Conservation (phyloP, 768 basidiomycete species). For the Suillus ampliporus region DNA sequence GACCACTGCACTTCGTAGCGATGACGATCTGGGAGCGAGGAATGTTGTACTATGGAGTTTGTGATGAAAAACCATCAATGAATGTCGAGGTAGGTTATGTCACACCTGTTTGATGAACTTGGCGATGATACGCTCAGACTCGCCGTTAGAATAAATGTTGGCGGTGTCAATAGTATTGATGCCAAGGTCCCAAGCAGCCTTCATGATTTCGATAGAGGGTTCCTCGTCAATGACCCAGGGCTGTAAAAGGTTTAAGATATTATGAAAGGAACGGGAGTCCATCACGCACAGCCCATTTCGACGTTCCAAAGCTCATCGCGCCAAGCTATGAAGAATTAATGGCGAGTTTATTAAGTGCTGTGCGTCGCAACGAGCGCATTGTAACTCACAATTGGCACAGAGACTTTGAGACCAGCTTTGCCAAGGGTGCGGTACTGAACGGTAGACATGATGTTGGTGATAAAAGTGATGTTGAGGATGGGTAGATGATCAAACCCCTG, state of each 20-base stretch:
- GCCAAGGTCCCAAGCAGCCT: conserved; percentile 46
- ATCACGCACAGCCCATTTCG: conserved; percentile 31
- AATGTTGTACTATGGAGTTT: conserved; percentile 32
- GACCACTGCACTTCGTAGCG: conserved; percentile 32
- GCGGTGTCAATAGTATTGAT: conserved; percentile 48
- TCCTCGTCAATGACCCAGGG: conserved; percentile 35
- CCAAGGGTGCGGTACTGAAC: conserved; percentile 39
- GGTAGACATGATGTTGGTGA: conserved; percentile 17
- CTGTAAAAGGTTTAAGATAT: conserved; percentile 5
- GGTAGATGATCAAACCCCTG: neutral
- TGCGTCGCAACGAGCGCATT: neutral
- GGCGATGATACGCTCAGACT: conserved; percentile 43
- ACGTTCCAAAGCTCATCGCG: conserved; percentile 31
- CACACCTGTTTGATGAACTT: conserved; percentile 43
- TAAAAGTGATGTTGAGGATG: conserved; percentile 1
- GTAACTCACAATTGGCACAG: conserved; percentile 38
- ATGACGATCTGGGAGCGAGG: conserved; percentile 40
- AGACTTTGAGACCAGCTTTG: conserved; percentile 39
- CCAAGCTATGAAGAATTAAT: conserved; percentile 28
- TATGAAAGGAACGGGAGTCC: neutral
- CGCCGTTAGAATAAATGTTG: conserved; percentile 43
- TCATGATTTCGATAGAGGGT: conserved; percentile 39
- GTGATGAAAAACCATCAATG: neutral
- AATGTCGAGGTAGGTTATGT: neutral
- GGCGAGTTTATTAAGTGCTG: neutral